Conservation (phyloP, 1,139 yeast species). For the Williopsis jadinii region DNA sequence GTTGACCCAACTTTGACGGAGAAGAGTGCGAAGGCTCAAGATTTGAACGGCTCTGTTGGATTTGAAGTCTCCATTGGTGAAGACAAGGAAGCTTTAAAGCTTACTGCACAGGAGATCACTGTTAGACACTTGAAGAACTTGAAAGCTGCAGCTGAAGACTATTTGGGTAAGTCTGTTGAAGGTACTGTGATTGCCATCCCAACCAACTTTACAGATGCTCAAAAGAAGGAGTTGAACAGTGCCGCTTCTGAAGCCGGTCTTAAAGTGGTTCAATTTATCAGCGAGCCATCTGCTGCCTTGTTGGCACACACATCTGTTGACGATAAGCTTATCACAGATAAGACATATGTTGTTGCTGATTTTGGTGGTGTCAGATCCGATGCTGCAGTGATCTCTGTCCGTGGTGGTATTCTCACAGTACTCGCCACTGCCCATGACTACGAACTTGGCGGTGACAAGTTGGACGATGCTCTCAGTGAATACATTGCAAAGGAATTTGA, state of each 20-base stretch:
- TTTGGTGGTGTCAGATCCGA: slow-evolving; percentile 97
- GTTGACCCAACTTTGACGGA: slow-evolving; percentile 58
- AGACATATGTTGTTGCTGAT: slow-evolving; percentile 87
- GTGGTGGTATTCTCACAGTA: slow-evolving; percentile 90
- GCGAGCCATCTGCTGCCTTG: slow-evolving; percentile 91
- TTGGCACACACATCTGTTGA: slow-evolving; percentile 55
- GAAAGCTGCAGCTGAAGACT: slow-evolving; percentile 87
- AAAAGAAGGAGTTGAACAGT: slow-evolving; percentile 55
- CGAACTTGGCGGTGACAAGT: slow-evolving; percentile 80
- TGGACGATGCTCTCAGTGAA: slow-evolving; percentile 77
- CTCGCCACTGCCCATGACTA: slow-evolving; percentile 81
- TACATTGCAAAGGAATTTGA: slow-evolving; percentile 89
- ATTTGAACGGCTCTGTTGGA: slow-evolving; percentile 63
- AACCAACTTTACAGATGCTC: slow-evolving; percentile 73
- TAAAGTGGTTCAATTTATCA: slow-evolving; percentile 77
- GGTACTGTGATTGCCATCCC: slow-evolving; percentile 90
- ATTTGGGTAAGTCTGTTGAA: slow-evolving; percentile 72
- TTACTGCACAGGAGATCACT: slow-evolving; percentile 71
- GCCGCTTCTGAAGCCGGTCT: slow-evolving; percentile 70
- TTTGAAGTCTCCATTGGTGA: slow-evolving; percentile 44
- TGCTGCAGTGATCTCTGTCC: slow-evolving; percentile 86
- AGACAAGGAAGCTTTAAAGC: slow-evolving; percentile 30
- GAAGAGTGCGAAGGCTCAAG: slow-evolving; percentile 69
- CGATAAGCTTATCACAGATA: slow-evolving; percentile 57
- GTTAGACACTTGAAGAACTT: slow-evolving; percentile 80